phyloP scores from a whole-genome alignment of 148 eudicot species.

The Diospyros lotus region DNA sequence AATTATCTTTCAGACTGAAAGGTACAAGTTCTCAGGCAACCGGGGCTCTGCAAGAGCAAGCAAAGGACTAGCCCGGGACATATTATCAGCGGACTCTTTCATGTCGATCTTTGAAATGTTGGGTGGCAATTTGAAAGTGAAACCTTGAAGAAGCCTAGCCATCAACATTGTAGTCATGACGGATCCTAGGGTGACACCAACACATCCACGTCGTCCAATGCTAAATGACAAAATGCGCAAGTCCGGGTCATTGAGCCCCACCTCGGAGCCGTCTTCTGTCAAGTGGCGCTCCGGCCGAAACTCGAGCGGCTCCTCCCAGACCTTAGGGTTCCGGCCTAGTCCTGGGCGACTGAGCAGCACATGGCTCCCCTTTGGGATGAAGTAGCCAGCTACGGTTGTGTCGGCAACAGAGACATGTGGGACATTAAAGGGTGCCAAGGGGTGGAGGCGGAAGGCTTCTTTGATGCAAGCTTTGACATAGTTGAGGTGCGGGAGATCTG shows the following conservation, averaged over 20 bases:
- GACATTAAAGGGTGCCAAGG: conserved; percentile 23
- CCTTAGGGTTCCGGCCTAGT: conserved; percentile 29
- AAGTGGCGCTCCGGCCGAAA: conserved; percentile 37
- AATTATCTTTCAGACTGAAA: not conserved
- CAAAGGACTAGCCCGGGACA: not conserved
- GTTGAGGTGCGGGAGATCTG: conserved; percentile 22
- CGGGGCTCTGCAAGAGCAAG: conserved; percentile 6
- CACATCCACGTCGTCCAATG: conserved; percentile 11
- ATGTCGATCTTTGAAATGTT: conserved; percentile 9
- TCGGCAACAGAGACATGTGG: conserved; percentile 21
- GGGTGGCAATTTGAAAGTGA: conserved; percentile 17
- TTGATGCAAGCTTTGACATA: conserved; percentile 25
- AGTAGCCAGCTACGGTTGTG: conserved; percentile 23
- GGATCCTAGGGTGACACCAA: conserved; percentile 12
- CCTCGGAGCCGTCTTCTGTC: not conserved
- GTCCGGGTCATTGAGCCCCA: conserved; percentile 14
- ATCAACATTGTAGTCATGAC: conserved; percentile 24
- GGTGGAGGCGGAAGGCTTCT: conserved; percentile 34
- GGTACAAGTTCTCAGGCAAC: conserved; percentile 6
- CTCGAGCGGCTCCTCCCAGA: conserved; percentile 25
- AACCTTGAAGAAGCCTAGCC: conserved; percentile 33
- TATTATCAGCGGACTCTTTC: not conserved
- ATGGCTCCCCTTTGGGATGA: conserved; percentile 34
- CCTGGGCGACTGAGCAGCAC: conserved; percentile 27
- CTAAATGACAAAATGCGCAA: conserved; percentile 24